Evolutionary conservation across 345 rosid genomes (phyloP).

Genomic region (Populus pruinosa): DNA sequence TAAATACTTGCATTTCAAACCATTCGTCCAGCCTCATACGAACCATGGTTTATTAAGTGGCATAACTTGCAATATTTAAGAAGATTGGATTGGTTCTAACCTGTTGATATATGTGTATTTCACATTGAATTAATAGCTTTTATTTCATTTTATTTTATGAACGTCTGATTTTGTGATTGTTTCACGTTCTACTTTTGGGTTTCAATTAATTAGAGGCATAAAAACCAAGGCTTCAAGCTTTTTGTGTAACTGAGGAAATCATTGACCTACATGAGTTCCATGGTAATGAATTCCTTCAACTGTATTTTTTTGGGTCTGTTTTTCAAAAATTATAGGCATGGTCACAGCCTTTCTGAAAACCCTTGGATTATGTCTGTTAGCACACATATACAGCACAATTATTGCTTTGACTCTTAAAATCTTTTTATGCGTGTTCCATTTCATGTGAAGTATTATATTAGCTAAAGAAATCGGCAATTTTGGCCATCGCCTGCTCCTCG

Average conservation of each 20-base stretch:
- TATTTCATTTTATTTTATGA: not conserved
- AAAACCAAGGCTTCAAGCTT: not conserved
- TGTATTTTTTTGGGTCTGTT: not conserved
- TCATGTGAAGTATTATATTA: not conserved
- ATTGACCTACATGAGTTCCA: not conserved
- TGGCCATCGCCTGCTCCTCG: not conserved
- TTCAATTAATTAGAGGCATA: not conserved
- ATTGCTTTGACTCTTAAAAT: not conserved
- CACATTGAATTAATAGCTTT: not conserved
- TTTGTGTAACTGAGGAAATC: not conserved
- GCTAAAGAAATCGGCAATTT: not conserved
- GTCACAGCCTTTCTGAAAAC: not conserved
- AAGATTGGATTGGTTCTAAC: not conserved
- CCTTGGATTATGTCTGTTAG: not conserved
- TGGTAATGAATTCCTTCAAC: not conserved
- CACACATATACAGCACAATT: not conserved
- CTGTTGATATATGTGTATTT: not conserved
- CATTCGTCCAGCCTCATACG: not conserved
- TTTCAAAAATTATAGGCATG: not conserved
- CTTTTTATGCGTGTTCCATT: not conserved
- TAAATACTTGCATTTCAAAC: not conserved
- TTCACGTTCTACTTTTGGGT: not conserved
- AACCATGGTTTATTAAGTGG: not conserved
- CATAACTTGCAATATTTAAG: not conserved
- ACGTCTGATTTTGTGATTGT: not conserved